Base-by-base conservation (phyloP, 2,329 filamentous ascomycete genomes). In the Stromatinia cepivora region DNA sequence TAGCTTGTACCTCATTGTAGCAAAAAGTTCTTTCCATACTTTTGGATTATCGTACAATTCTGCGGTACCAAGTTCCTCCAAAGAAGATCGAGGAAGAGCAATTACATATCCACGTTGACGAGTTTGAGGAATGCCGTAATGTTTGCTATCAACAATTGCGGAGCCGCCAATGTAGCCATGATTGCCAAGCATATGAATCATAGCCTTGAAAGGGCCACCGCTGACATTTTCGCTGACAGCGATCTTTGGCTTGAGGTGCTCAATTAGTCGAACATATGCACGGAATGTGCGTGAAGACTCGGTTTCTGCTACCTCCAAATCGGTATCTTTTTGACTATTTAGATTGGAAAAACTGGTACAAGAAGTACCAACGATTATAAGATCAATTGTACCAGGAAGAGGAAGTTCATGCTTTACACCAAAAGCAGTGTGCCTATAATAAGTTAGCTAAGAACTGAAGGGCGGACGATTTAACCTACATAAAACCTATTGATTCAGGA, bases 121-220 rank as follows among this genome's bases (percentile, higher is more conserved):
- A 0, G 89, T 92, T 67, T 94, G 92, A 0, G 92, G 92, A 0
- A 94, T 79, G 70, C 92, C 92, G 73, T 85, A 93, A 4, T 90
- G 79, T 76, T 93, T 93, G 0, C 88, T 90, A 74, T 94, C 90
- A 0, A 91, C 79, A 6, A 79, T 80, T 0, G 82, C 72, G 61
- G 81, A 83, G 0, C 76, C 75, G 0, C 84, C 84, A 2, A 82
- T 77, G 73, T 94, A 94, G 2, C 82, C 86, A 50, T 87, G 71
- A 1, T 71, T 34, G 1, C 67, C 25, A 39, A 78, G 70, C 31
- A 69, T 71, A 6, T 5, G 8, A n/a, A 71, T 71, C 54, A 67
- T 70, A 11, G 70, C 61, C 6, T 17, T 68, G 89, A 90, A 94
- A 0, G 87, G 86, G 0, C 87, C 87, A 11, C 75, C 78, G 1